phyloP scores from a whole-genome alignment of 345 rosid genomes.

The Durio zibethinus region DNA sequence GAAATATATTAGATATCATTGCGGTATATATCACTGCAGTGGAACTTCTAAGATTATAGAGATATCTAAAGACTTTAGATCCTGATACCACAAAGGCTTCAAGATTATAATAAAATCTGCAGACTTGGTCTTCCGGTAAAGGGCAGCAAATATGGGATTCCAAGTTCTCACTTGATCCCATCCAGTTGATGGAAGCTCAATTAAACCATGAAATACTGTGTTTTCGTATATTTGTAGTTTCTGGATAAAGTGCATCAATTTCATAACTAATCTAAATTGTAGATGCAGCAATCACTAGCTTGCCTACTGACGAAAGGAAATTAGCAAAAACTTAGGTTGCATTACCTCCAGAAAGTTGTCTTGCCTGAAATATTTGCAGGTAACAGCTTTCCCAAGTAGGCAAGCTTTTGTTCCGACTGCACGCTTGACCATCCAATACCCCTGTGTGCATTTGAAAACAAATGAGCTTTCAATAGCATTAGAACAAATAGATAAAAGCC shows the following conservation, averaged over 20 bases:
- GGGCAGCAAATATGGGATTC: background rate
- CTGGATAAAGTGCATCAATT: background rate
- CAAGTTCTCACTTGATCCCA: background rate
- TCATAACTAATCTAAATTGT: background rate
- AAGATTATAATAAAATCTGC: background rate
- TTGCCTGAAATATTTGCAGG: conserved; percentile 88
- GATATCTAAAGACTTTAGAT: background rate
- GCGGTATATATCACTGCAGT: background rate
- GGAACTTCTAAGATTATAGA: background rate
- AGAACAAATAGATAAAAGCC: conserved; percentile 5
- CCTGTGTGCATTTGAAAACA: conserved; percentile 43
- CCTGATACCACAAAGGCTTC: background rate
- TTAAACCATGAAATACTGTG: background rate
- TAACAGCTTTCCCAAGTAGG: conserved; percentile 93
- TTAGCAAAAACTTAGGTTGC: background rate
- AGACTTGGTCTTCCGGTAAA: background rate
- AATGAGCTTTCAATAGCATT: background rate
- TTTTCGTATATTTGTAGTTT: background rate
- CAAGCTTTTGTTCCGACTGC: conserved; percentile 99
- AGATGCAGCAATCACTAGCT: background rate
- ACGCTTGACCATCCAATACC: conserved; percentile 99
- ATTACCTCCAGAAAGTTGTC: conserved; percentile 90
- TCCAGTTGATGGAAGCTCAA: background rate
- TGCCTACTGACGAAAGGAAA: background rate
- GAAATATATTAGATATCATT: background rate